phyloP scores from a whole-genome alignment of 2,329 filamentous ascomycete genomes.

The Alternaria brassicae region DNA sequence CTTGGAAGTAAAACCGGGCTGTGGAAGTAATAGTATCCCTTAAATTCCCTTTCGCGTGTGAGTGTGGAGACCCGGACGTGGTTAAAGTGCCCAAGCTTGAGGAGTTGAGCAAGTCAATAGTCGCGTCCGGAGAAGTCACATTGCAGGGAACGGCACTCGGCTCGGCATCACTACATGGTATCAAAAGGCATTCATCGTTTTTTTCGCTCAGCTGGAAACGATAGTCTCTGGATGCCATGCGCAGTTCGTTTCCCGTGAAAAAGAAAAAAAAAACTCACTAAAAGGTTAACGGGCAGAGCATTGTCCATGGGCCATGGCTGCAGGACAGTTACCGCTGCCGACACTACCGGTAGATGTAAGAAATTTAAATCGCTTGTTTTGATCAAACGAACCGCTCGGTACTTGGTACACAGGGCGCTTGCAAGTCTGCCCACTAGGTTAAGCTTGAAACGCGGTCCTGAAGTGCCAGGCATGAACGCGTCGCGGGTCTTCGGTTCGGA shows the following conservation, averaged over 20 bases:
- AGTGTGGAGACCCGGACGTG: neutral
- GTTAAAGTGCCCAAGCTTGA: neutral
- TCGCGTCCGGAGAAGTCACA: neutral
- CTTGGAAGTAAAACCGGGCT: neutral
- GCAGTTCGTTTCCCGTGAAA: neutral
- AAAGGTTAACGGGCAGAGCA: too few relatives aligned
- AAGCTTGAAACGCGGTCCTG: conserved; percentile 1
- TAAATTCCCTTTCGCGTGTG: too few relatives aligned
- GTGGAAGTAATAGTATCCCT: neutral
- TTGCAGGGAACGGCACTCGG: neutral
- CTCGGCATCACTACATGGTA: neutral
- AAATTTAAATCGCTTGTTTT: neutral
- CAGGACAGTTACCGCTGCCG: neutral
- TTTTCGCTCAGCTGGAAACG: neutral
- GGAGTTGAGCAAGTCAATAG: neutral
- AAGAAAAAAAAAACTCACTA: neutral
- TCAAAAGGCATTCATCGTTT: neutral
- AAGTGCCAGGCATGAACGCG: neutral
- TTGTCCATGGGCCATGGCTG: too few relatives aligned
- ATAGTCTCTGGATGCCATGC: neutral
- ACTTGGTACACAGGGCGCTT: neutral
- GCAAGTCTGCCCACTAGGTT: neutral
- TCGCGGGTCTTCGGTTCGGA: neutral
- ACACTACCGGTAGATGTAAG: neutral
- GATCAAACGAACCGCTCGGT: neutral